These are phyloP conservation scores for Erysimum cheiri DNA, from an alignment of 441 rosid species.

Conservation along the genomic window DNA sequence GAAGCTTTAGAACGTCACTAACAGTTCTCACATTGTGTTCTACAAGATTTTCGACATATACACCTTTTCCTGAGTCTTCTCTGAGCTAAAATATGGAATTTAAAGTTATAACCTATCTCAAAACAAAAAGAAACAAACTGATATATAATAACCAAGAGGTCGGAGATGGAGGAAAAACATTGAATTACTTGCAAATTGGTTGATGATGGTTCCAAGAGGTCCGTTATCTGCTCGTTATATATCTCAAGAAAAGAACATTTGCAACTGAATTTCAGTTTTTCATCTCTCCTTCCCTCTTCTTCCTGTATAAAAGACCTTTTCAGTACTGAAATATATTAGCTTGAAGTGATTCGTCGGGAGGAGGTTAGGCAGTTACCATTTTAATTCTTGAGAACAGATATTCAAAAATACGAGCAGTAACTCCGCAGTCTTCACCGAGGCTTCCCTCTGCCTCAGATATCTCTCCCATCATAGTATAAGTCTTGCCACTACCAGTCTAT, in stretches of 20 bases:
- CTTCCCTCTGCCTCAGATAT: conserved; percentile 61
- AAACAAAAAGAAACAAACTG: conserved; percentile 6
- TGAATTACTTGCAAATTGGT: conserved; percentile 81
- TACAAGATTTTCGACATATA: conserved; percentile 86
- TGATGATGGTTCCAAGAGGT: conserved; percentile 91
- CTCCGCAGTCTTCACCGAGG: conserved; percentile 74
- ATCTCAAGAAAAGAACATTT: conserved; percentile 95
- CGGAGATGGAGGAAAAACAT: conserved; percentile 13
- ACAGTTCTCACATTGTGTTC: conserved; percentile 73
- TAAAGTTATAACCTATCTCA: conserved; percentile 40
- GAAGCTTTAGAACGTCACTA: conserved; percentile 74
- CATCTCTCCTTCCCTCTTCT: conserved; percentile 80
- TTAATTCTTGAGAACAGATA: conserved; percentile 79
- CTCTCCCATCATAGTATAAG: conserved; percentile 97
- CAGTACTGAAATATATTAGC: conserved; percentile 20
- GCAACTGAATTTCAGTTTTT: conserved; percentile 80
- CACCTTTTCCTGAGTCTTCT: conserved; percentile 89
- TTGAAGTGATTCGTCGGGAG: not conserved
- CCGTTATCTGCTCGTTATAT: conserved; percentile 93
- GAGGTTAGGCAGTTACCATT: conserved; percentile 49
- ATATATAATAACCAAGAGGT: conserved; percentile 24
- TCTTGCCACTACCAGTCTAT: conserved; percentile 99
- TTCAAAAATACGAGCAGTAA: conserved; percentile 88
- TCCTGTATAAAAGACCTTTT: conserved; percentile 53
- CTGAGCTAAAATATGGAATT: conserved; percentile 72